Evolutionary conservation across 2,329 filamentous ascomycete species (phyloP), one percentile per base, ranked within the genome.

Genomic region (Botrytis fabae): DNA sequence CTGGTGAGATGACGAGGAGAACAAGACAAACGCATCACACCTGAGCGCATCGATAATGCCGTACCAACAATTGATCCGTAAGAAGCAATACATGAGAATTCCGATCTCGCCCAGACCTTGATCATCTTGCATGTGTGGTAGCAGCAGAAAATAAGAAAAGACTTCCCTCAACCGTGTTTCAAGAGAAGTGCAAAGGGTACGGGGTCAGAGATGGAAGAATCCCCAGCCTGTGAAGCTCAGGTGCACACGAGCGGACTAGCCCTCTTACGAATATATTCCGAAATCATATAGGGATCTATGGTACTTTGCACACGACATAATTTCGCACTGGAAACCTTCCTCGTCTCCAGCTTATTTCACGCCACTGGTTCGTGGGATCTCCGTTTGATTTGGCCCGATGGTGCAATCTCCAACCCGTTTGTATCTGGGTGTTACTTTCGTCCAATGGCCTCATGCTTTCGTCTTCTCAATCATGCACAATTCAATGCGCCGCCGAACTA

Each of bases 381-480:
- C 32, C 20, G 63, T 48, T 48, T 65, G 42, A 46, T 65, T 65
- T 65, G 42, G 35, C 48, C 38, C 44, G 61, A 18, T 63, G 61
- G 38, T n/a, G 61, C 61, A 63, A 63, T 63, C 61, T 63, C 61
- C 61, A 63, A 44, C 44, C 61, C 40, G 61, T 63, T 63, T 44
- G 61, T 63, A 63, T 63, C 16, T 28, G 61, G 61, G 28, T 18
- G 44, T 63, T n/a, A 20, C 60, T 2, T 10, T 42, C 22, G 60
- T 62, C 25, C 61, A 63, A 28, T 40, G 40, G 40, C 38, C 61
- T 44, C 9, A 20, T 63, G 22, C 61, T 40, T 44, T 63, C 10
- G 20, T 12, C 25, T 63, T 12, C 9, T 32, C 40, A 22, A 63
- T 63, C 14, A 12, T 44, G 22, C 61, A 1, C 42, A 63, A 28